These are phyloP conservation scores for Fusarium sp. DNA, from an alignment of 2,329 filamentous ascomycete species.

Conservation along the genomic window DNA sequence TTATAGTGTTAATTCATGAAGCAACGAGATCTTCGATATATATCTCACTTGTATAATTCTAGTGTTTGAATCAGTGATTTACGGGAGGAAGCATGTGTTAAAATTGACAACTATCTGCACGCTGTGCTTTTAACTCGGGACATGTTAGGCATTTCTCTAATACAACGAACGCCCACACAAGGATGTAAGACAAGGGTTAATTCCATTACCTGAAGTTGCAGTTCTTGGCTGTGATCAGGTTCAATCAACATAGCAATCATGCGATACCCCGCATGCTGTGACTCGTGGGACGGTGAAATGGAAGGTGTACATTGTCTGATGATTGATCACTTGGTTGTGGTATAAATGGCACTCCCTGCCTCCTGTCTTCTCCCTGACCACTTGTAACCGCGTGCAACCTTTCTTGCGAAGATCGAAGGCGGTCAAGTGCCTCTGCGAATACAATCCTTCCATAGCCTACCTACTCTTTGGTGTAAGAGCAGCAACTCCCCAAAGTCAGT, in stretches of 20 bases:
- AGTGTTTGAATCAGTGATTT: background rate
- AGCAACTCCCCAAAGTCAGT: too few species aligned
- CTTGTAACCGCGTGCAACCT: background rate
- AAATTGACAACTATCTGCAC: background rate
- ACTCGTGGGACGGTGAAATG: conserved; percentile 15
- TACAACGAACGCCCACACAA: conserved; percentile 5
- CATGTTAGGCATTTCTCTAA: conserved; percentile 23
- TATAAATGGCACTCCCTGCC: conserved; percentile 31
- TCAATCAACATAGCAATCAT: conserved; percentile 33
- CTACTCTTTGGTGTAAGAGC: background rate
- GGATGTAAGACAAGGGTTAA: conserved; percentile 35
- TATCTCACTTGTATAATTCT: background rate
- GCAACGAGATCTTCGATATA: conserved; percentile 23
- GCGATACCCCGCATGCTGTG: conserved; percentile 40
- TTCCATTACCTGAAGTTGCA: conserved; percentile 45
- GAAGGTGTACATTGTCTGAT: conserved; percentile 5
- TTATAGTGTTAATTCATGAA: conserved; percentile 29
- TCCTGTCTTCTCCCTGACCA: background rate
- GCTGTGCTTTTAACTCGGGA: background rate
- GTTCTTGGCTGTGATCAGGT: conserved; percentile 34
- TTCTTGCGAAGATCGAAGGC: background rate
- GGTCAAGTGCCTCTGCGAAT: background rate
- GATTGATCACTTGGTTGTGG: conserved; percentile 6
- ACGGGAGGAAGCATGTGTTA: background rate
- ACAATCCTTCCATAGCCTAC: background rate